Evolutionary conservation across 495 filamentous ascomycete species (phyloP), one percentile per base, ranked within the genome.

Genomic region (Xylaria longipes): DNA sequence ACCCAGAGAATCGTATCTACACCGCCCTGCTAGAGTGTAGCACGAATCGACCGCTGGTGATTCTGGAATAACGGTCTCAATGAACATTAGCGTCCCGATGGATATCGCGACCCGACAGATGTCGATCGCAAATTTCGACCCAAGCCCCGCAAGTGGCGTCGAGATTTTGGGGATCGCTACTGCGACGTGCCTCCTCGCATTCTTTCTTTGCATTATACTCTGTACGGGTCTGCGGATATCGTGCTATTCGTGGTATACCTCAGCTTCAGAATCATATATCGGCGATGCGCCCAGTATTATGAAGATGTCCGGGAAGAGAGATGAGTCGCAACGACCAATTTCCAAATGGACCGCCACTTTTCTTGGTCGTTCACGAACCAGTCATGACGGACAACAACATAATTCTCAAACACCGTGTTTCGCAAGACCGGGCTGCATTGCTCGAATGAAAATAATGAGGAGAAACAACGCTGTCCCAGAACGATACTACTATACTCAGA

Each of bases 111-210:
- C 33, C 25, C 68, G 58, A 7, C 46, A 64, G 22, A 52, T 70
- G 60, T 56, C 68, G 0, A 52, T 37, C 31, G 3, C 58, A 33
- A 64, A 17, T 20, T 56, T 56, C 46, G 48, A 45, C 14, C 58
- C 43, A 22, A 62, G 43, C 37, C 69, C 69, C 22, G 69, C 69
- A 1, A 41, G 62, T 31, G 22, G 52, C n/a, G n/a, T 66, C 27
- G 69, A 71, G 52, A 39, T 71, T 15, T 14, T 66, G 39, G 69
- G 48, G 31, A 66, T 71, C 29, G 69, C 62, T 25, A 50, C 52
- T 7, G 52, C 69, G 27, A 71, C 62, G 37, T 65, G 48, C n/a
- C 50, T 71, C 41, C 69, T 71, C 15, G 61, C 61, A 17, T 60
- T 66, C 41, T 71, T 71, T 33, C 61, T 71, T 14, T 71, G 35